A percentile compares a stretch with the other conserved stretches of the same genome.
Conservation (phyloP, 306 rosid genomes). For the Rosa chinensis region DNA sequence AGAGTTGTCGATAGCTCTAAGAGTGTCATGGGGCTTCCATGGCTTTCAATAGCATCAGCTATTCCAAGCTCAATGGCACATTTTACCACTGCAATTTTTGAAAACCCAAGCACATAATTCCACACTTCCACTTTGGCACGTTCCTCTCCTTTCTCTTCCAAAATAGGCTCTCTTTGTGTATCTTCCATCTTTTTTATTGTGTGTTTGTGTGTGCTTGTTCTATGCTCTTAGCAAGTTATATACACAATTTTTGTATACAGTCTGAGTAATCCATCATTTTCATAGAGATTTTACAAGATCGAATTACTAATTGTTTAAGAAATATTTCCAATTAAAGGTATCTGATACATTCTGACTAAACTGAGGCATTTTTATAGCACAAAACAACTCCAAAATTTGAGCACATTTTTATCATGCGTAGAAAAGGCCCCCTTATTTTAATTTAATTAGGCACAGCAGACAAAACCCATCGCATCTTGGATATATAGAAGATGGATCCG, state of each 20-base stretch:
- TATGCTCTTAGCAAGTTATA: neutral
- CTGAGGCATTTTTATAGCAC: too few species aligned
- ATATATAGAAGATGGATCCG: too few species aligned
- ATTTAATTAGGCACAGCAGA: neutral
- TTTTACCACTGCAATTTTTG: constrained; percentile 55
- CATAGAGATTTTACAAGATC: neutral
- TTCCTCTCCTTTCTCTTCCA: constrained; percentile 27
- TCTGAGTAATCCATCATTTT: neutral
- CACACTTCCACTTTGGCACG: constrained; percentile 36
- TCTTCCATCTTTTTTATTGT: neutral
- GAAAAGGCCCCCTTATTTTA: neutral
- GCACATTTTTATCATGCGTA: too few species aligned
- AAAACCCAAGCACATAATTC: constrained; percentile 43
- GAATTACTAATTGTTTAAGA: neutral
- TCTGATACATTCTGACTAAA: too few species aligned
- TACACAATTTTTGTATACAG: neutral
- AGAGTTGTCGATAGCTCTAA: constrained; percentile 43
- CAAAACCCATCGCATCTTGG: too few species aligned
- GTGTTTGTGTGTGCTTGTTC: neutral
- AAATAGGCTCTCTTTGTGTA: neutral
- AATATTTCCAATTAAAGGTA: too few species aligned
- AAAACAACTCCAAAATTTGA: too few species aligned
- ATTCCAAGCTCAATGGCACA: constrained; percentile 67
- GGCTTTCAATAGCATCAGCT: constrained; percentile 56
- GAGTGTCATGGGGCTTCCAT: constrained; percentile 51